Evolutionary conservation across 169 alveolate species (phyloP), one percentile per base, ranked within the genome.

Genomic region (Condylostoma magnum): DNA sequence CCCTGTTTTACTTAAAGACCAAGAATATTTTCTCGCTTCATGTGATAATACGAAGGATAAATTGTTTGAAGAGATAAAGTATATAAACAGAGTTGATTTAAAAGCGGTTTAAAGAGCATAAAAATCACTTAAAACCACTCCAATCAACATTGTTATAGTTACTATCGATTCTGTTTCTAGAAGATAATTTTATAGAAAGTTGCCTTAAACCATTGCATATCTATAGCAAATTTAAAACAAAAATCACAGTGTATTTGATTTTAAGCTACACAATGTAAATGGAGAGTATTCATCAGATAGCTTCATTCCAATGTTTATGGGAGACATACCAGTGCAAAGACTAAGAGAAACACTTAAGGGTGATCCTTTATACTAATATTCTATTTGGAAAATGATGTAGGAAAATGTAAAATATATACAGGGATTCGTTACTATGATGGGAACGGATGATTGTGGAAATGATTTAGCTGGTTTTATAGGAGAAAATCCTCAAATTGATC

Each of bases 131-230:
- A 2, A 28, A 28, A 20, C 27, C 0, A 34, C 31, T 8, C 69
- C 69, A 18, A 57, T 57, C n/a, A 57, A 57, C 27, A 57, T 57
- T 6, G 69, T 30, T 20, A 57, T 57, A 51, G 30, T 57, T 4
- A 51, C 37, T 18, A 20, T 63, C 12, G 73, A 63, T 44, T 63
- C 73, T 20, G 25, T 63, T 4, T 67, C 76, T 18, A 22, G 76
- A 20, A 25, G 60, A 34, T 10, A 4, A 2, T 67, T 67, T 67
- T 67, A 25, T 34, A 46, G 76, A 33, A 67, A 67, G 5, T 34
- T 50, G 25, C 63, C 46, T 1, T 4, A 47, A 30, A 25, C 66
- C 2, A 37, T 67, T 27, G 22, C 22, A 2, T 67, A 18, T 67
- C 30, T 67, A 50, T 31, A 46, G 30, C 15, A 25, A 18, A 34